Base-by-base conservation (phyloP, 2,329 filamentous ascomycete species). In the Talaromyces sp. region DNA sequence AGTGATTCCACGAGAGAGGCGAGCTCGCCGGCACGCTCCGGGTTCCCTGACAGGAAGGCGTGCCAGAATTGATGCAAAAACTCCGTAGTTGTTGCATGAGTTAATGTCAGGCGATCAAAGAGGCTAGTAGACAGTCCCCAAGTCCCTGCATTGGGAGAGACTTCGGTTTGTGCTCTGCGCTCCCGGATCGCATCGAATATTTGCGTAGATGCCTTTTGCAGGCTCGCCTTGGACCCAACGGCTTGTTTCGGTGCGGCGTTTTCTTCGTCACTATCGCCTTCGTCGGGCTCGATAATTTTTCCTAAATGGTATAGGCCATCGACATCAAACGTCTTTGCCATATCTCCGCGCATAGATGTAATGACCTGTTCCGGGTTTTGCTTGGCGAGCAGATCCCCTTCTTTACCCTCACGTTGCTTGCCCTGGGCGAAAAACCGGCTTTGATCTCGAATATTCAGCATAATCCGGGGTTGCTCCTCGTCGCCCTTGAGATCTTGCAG, bases 41-140 rank as follows among this genome's bases (percentile, higher is more conserved):
- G 79, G 71, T 97, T 91, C 15, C 93, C 93, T 0, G 93, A 97
- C 28, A 96, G 82, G 71, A 96, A 99, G 0, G 93, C 87, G 36
- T 86, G 84, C 93, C 93, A 99, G 79, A 99, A 99, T 74, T 98
- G 96, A 69, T 93, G 91, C n/a, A 99, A 80, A 70, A 98, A 99
- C 71, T 99, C 95, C 42, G 91, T 89, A 0, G 92, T 96, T 0
- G 95, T 99, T 58, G 93, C 93, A 73, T 98, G 92, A 0, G 93
- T 96, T 60, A 90, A 81, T 13, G 80, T 82, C n/a, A 90, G 71
- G 19, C 83, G 83, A 66, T 89, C 86, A 65, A 86, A 87, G 1
- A 86, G 78, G 2, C 74, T 68, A 9, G 76, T 65, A 1, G 82
- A 79, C 17, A 85, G 73, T 4, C 81, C 82, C 33, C 75, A 78